Conservation (phyloP, 179 eudicot genomes). For the Spinacia oleracea region DNA sequence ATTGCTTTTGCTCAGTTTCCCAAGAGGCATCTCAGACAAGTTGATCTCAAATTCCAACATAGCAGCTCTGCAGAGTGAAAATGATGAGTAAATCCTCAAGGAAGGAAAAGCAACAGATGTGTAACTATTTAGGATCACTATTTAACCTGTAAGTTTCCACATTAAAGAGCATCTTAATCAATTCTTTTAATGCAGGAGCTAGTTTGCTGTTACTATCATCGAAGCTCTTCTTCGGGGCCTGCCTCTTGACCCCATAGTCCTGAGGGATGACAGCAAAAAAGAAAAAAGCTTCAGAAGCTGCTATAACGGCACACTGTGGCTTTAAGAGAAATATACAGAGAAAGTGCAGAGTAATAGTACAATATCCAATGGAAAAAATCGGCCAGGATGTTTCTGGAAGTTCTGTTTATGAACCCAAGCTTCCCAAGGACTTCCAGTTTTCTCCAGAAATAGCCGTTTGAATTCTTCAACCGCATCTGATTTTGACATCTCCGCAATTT, state of each 20-base stretch:
- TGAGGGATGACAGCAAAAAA: conserved; percentile 32
- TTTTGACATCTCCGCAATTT: conserved; percentile 71
- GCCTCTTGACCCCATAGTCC: conserved; percentile 94
- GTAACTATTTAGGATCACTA: conserved; percentile 7
- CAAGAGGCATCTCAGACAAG: conserved; percentile 98
- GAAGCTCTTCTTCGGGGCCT: conserved; percentile 52
- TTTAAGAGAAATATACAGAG: neutral
- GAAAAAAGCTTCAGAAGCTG: neutral
- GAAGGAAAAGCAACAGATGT: conserved; percentile 5
- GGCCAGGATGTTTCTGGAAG: conserved; percentile 86
- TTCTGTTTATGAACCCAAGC: conserved; percentile 71
- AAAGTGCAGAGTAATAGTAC: conserved; percentile 39
- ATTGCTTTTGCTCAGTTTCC: conserved; percentile 92
- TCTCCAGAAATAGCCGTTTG: conserved; percentile 80
- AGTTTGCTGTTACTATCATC: conserved; percentile 57
- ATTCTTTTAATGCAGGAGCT: conserved; percentile 70
- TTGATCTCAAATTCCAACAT: conserved; percentile 99
- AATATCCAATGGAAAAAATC: conserved; percentile 87
- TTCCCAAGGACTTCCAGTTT: conserved; percentile 97
- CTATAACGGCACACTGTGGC: conserved; percentile 9
- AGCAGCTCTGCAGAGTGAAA: conserved; percentile 66
- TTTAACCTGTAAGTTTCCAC: conserved; percentile 90
- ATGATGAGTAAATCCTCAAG: conserved; percentile 2
- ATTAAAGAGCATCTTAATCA: conserved; percentile 96
- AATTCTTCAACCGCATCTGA: conserved; percentile 75